Evolutionary conservation across 495 filamentous ascomycete species (phyloP), one percentile per base, ranked within the genome.

Genomic region (Penicillium herquei): DNA sequence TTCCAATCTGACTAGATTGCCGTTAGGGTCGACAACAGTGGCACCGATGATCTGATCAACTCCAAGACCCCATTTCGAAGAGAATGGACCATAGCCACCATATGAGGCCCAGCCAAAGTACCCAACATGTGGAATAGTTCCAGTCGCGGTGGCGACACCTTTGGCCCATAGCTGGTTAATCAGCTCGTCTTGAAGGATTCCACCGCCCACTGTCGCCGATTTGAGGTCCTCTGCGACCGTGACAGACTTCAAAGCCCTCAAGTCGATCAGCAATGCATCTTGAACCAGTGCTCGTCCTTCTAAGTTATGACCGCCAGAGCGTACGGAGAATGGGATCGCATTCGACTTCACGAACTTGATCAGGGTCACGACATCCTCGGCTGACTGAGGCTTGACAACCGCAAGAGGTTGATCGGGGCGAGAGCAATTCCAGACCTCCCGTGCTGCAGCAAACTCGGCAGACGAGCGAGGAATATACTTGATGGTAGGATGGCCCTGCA

Each of bases 41-140:
- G 73, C 73, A 31, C 57, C 62, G 21, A 79, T 45, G 40, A 78
- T 74, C 55, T 78, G 69, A 53, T 77, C 74, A 3, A 65, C 62
- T 13, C 72, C 72, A 6, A 79, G 51, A 1, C 75, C 76, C 53
- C 57, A 71, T 17, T 65, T 35, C 7, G 66, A 35, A 3, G 64
- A 62, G 37, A 74, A 70, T 4, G 68, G 49, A 12, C 76, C 74
- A 49, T 79, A 77, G 0, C 76, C 75, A 2, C 76, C 70, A 32
- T 72, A 67, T 13, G 55, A 68, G 21, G 66, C 64, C 74, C 74
- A 79, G 0, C 73, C 75, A 11, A 71, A 57, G 50, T 73, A 75
- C 0, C 74, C 76, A 0, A 76, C 66, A 6, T 48, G 44, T 2
- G 58, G 61, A 9, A 73, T 58, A 0, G 61, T 34, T 6, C 66